phyloP scores from a whole-genome alignment of 345 rosid species.

The Syzygium grande region DNA sequence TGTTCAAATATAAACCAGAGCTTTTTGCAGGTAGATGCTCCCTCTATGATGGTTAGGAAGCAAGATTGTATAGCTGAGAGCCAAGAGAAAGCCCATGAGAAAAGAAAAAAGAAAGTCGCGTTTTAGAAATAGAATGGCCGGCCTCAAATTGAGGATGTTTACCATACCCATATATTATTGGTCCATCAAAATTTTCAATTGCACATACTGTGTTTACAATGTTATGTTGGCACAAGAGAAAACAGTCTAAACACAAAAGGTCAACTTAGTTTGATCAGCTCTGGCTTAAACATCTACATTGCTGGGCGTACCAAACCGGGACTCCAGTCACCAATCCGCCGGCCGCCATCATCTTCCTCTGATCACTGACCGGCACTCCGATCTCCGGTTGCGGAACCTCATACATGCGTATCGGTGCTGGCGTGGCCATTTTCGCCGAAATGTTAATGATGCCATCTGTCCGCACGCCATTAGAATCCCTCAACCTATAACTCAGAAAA shows the following conservation, averaged over 20 bases:
- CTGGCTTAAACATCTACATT: background rate
- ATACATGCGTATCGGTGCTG: conserved; percentile 2
- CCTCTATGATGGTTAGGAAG: background rate
- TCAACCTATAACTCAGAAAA: conserved; percentile 64
- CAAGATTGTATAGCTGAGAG: background rate
- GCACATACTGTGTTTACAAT: background rate
- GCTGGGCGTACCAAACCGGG: conserved; percentile 28
- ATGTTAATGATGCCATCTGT: conserved; percentile 50
- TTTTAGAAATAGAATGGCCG: background rate
- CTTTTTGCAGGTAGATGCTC: background rate
- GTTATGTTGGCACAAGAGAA: background rate
- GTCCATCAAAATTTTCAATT: background rate
- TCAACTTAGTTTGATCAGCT: background rate
- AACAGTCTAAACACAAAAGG: background rate
- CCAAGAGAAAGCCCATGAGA: background rate
- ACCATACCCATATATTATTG: background rate
- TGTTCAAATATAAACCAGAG: background rate
- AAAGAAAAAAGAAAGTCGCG: background rate
- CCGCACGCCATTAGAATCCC: conserved; percentile 30
- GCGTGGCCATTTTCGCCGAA: conserved; percentile 32
- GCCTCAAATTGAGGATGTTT: background rate
- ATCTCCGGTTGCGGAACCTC: conserved; percentile 8
- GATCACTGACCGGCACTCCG: background rate
- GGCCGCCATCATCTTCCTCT: background rate
- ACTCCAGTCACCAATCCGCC: conserved; percentile 31